phyloP scores from a whole-genome alignment of 1,284 basidiomycete genomes.

The Heterobasidion irregulare region DNA sequence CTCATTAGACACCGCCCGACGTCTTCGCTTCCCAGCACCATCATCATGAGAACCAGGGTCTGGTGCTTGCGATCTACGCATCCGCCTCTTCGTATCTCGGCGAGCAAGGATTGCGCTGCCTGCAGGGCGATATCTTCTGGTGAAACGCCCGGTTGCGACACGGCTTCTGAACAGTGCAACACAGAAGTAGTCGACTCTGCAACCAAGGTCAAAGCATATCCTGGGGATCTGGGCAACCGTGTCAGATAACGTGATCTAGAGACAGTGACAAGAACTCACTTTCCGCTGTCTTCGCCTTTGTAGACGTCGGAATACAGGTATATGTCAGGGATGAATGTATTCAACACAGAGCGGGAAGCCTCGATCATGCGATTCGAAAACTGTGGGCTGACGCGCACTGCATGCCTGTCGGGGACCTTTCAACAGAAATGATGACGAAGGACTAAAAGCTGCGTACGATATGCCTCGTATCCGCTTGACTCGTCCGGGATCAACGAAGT shows the following conservation, averaged over 20 bases:
- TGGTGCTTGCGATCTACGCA: conserved; percentile 92
- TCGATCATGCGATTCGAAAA: conserved; percentile 98
- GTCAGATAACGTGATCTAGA: neutral
- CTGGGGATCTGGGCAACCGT: conserved; percentile 67
- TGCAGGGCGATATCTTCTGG: conserved; percentile 89
- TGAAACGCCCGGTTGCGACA: conserved; percentile 69
- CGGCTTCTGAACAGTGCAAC: conserved; percentile 82
- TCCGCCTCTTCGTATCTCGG: conserved; percentile 77
- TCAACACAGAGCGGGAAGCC: conserved; percentile 83
- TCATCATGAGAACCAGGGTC: conserved; percentile 79
- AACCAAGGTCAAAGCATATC: conserved; percentile 87
- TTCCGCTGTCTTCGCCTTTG: conserved; percentile 95
- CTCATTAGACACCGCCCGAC: conserved; percentile 87
- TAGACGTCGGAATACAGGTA: conserved; percentile 99
- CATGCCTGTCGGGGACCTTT: conserved; percentile 49
- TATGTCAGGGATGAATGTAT: conserved; percentile 96
- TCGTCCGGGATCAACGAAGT: conserved; percentile 87
- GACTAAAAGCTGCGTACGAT: conserved; percentile 49
- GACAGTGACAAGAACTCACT: conserved; percentile 40
- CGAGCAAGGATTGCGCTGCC: conserved; percentile 72
- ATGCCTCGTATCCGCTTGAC: conserved; percentile 95
- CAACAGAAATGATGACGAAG: neutral
- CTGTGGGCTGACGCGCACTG: conserved; percentile 92
- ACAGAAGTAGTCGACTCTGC: conserved; percentile 91
- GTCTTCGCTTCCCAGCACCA: conserved; percentile 95